These are phyloP conservation scores for Crithidia brevicula DNA, from an alignment of 208 protist genomes.

Conservation along the genomic window DNA sequence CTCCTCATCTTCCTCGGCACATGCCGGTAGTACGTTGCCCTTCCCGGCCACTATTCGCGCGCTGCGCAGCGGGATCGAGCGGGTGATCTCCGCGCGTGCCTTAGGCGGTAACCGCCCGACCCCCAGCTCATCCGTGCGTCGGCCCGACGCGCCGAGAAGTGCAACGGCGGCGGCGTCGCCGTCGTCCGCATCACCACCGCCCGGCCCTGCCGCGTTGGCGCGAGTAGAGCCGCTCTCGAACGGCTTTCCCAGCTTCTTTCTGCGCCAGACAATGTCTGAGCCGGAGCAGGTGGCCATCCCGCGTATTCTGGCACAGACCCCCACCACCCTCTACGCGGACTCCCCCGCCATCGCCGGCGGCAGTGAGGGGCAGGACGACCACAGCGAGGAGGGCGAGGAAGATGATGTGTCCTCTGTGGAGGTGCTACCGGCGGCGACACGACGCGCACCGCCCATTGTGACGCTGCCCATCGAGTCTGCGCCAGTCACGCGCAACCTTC, in stretches of 20 bases:
- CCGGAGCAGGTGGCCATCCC: conserved; percentile 14
- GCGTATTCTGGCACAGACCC: conserved; percentile 16
- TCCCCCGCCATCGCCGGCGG: not conserved
- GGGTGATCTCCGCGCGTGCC: not conserved
- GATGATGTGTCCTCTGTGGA: not conserved
- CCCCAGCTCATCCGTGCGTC: not conserved
- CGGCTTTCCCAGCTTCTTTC: conserved; percentile 13
- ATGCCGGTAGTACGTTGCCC: not conserved
- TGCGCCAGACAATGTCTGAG: conserved; percentile 11
- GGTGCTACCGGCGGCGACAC: conserved; percentile 4
- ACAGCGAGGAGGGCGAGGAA: not conserved
- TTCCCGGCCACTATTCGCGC: conserved; percentile 26
- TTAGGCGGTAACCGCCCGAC: conserved; percentile 5
- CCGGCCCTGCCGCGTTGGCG: not conserved
- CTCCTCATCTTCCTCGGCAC: too few species aligned
- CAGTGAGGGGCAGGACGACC: conserved; percentile 7
- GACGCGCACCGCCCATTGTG: conserved; percentile 3
- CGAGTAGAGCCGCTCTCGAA: not conserved
- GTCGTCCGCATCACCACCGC: not conserved
- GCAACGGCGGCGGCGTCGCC: not conserved
- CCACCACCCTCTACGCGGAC: conserved; percentile 21
- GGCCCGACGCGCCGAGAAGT: not conserved
- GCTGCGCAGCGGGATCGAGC: conserved; percentile 28
- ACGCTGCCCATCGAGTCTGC: conserved; percentile 10
- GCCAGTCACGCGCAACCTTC: conserved; percentile 42